These are phyloP conservation scores for Backusella psychrophila DNA, from an alignment of 192 early-diverging fungal species.

Conservation along the genomic window DNA sequence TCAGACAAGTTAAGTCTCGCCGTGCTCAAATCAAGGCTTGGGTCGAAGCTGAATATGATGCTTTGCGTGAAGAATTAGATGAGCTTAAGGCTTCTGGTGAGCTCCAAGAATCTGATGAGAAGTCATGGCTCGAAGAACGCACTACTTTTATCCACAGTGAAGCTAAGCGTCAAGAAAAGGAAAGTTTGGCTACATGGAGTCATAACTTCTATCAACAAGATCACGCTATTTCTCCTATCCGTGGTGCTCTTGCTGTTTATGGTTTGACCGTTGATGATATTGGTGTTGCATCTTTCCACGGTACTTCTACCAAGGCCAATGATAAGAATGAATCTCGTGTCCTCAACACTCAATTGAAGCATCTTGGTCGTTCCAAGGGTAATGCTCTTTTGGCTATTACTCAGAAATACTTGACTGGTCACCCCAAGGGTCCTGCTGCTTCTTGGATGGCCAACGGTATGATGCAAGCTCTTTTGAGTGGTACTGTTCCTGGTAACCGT, in stretches of 20 bases:
- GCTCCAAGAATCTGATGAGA: constrained; percentile 41
- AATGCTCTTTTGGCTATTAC: constrained; percentile 76
- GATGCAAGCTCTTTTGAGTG: constrained; percentile 79
- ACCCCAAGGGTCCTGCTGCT: constrained; percentile 95
- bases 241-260: constrained; percentile 83
- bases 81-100: constrained; percentile 48
- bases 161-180: constrained; percentile 70
- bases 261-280: constrained; percentile 93
- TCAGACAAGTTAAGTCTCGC: constrained; percentile 69
- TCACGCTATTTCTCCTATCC: constrained; percentile 77
- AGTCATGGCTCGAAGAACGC: constrained; percentile 46
- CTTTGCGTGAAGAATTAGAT: constrained; percentile 64
- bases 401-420: constrained; percentile 95
- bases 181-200: constrained; percentile 72
- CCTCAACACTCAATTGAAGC: constrained; percentile 78
- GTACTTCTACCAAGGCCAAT: constrained; percentile 92
- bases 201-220: constrained; percentile 77
- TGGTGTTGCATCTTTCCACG: constrained; percentile 93
- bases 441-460: constrained; percentile 97
- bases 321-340: constrained; percentile 93
- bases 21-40: constrained; percentile 76
- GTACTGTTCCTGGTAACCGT: constrained; percentile 90
- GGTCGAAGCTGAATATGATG: constrained; percentile 75
- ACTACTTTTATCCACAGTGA: constrained; percentile 51
- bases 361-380: constrained; percentile 85